Base-by-base conservation (phyloP, 208 protist genomes). In the Tritrichomonas musculus region DNA sequence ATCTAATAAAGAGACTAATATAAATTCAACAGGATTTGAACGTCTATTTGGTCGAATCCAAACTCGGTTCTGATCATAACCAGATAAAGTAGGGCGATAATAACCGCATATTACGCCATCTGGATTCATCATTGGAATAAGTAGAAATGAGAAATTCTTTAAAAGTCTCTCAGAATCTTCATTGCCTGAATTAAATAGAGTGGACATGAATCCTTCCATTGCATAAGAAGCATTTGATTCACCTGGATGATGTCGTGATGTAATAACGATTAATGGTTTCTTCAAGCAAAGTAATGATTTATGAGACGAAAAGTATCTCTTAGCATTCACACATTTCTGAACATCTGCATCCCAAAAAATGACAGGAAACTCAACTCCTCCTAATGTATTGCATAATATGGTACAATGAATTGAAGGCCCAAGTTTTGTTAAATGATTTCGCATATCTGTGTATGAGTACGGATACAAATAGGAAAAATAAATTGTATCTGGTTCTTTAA, bases 201-300 rank as follows among this genome's bases (percentile, higher is more conserved):
- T 20, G 39, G 13, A 41, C 25, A 88, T 88, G 47, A 88, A 93
- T 25, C 98, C 98, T 64, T 98, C 96, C 96, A 98, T 97, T 66
- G 99, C 97, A 96, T 97, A 99, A 88, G 96, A 98, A 4, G 97
- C 95, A 93, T 98, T 98, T 36, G 97, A 97, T 95, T 99, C 98
- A 27, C 98, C 98, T 0, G 98, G 98, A 94, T 99, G 98, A 36
- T 99, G 97, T 33, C 98, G 96, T 3, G 98, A 97, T 0, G 97
- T 96, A 25, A 99, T 93, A 41, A 99, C 94, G 84, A 97, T 53
- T 8, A 93, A 93, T 49, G 95, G 94, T 41, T 96, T 80, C 53
- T 65, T 25, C 20, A 93, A 36, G 17, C 13, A 50, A 50, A 30
- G 44, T 50, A 25, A 60, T 22, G 17, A 50, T 20, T 47, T 50